Evolutionary conservation across 202 grass and related monocot genomes (phyloP), one percentile per base, ranked within the genome.

Genomic region (Dendrocalamus latiflorus): DNA sequence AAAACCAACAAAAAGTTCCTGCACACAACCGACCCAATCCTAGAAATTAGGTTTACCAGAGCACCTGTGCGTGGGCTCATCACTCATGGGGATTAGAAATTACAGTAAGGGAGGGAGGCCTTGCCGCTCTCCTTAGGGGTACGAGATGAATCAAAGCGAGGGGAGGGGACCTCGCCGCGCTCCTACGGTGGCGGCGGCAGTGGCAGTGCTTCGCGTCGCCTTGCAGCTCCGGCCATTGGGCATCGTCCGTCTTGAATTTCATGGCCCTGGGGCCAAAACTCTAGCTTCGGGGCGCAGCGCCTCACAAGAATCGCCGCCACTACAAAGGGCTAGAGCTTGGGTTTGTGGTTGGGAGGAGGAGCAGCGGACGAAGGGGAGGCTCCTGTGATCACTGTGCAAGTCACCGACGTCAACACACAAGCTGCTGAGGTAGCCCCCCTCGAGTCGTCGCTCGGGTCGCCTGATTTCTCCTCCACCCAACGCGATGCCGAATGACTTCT

Each of bases 101-200:
- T 34, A 36, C 53, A 62, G 47, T 6, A 20, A 55, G 2, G 34
- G 33, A 38, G 48, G 38, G 24, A 22, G 44, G 14, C 33, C 43
- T 9, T 8, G 53, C 14, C 7, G 25, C 74, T 87, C 75, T 87
- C 88, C 88, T 90, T 80, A 90, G n/a, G 80, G 75, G 88, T 75
- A 80, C 80, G 88, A 22, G 84, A 84, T 70, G 88, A 90, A 80
- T 90, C 88, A 80, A 87, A 87, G 70, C 84, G 88, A 6, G 63
- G 75, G 11, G 84, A 80, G 38, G 80, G 44, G 7, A 38, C 63
- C 54, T 87, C 84, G 48, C 77, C 72, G 72, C 78, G 78, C 54
- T 75, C 79, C 4, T 8, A 51, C 54, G 9, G 60, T 9, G 45
- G 78, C 38, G 30, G 78, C 38, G 30, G 60, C 47, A n/a, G n/a